These are phyloP conservation scores for Neurospora discreta DNA, from an alignment of 495 filamentous ascomycete species.

Conservation along the genomic window DNA sequence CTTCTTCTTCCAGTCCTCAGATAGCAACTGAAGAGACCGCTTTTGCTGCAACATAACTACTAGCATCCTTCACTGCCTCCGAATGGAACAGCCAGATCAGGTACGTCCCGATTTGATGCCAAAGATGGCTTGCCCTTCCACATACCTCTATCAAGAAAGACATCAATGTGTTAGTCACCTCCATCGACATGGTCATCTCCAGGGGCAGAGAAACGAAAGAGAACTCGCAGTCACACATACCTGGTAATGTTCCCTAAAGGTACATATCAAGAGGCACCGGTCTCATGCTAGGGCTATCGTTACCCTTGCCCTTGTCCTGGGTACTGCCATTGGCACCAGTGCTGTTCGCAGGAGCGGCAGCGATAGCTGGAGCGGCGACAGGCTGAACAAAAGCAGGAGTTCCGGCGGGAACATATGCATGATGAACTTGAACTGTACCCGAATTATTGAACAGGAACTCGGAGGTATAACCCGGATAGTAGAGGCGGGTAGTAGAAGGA, in stretches of 20 bases:
- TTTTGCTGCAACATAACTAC: not conserved
- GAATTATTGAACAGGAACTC: not conserved
- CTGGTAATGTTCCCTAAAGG: not conserved
- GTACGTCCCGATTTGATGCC: not conserved
- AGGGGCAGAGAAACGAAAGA: no score
- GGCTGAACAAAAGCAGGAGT: not conserved
- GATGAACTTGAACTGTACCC: not conserved
- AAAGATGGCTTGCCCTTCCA: not conserved
- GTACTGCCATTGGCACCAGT: not conserved
- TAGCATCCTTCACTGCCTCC: not conserved
- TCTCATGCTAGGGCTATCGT: not conserved
- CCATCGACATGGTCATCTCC: no score
- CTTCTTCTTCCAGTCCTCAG: not conserved
- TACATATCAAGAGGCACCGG: not conserved
- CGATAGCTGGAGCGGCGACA: not conserved
- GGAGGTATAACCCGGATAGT: no score
- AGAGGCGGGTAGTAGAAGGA: no score
- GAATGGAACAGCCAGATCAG: not conserved
- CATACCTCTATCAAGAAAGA: no score
- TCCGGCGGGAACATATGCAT: not conserved
- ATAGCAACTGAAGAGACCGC: not conserved
- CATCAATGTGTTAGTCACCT: not conserved
- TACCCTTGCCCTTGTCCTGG: not conserved
- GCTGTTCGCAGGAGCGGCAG: not conserved
- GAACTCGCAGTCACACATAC: no score